Base-by-base conservation (phyloP, 164 flowering plant genomes). In the Vitis rotundifolia region DNA sequence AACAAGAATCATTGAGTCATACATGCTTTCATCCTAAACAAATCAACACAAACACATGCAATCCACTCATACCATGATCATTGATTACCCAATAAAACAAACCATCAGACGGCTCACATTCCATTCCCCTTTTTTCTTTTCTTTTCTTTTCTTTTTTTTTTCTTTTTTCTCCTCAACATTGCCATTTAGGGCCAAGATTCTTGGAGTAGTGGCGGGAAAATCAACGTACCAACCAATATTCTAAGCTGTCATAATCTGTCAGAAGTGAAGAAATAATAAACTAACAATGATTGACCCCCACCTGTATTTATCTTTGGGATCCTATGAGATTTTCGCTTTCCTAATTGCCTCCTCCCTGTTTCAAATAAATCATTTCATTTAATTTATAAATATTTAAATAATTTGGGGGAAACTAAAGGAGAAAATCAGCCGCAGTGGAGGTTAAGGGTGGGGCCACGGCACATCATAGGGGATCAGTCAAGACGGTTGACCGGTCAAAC, bases 401-500 rank as follows among this genome's bases (percentile, higher is more conserved):
- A 31, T 12, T 12, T 37, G 44, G 12, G 16, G 26, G 13, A 11
- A 63, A 8, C 3, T 15, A 49, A 16, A 15, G 37, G 10, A 11
- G 15, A 19, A 65, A 14, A 64, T 37, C 7, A 5, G 44, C 7
- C 6, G 44, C 44, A 37, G 44, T 37, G 44, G 44, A 37, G 44
- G 44, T 37, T 37, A 8, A 49, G 31, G 31, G 61, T 74, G 74
- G 68, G 69, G 56, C 58, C 68, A 16, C 26, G 11, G 31, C 14
- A 51, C 59, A 70, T 67, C 69, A 75, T 72, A 68, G 68, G 75
- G 75, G 83, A 70, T 76, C 68, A 72, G 73, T 76, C 80, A 72
- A 70, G 63, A 49, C 7, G 13, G 71, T 84, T 81, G 87, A 84
- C 87, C 57, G 77, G 82, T 84, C 87, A 79, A 80, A 77, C 15